Conservation (phyloP, 2,329 filamentous ascomycete species). For the Nemania serpens region DNA sequence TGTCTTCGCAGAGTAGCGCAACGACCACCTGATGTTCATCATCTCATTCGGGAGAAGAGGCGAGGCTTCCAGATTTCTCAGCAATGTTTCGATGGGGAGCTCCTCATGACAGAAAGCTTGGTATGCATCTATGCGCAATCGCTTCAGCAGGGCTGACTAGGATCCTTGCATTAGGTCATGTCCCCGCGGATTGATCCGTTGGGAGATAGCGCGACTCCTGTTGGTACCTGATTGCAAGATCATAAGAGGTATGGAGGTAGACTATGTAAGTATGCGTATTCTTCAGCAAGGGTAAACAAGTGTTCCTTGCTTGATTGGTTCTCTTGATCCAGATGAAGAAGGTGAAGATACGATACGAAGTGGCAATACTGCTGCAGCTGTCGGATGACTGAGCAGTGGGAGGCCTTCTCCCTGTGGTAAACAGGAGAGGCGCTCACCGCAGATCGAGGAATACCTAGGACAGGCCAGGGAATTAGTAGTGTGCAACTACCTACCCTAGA, state of each 20-base stretch:
- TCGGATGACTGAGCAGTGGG: not conserved
- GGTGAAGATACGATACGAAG: no score
- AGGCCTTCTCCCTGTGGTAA: not conserved
- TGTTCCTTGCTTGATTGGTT: not conserved
- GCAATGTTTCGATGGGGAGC: not conserved
- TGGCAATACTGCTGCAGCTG: not conserved
- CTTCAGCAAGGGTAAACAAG: not conserved
- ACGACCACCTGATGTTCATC: conserved; percentile 25
- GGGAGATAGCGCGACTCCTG: not conserved
- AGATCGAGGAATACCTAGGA: not conserved
- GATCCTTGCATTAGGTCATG: conserved; percentile 20
- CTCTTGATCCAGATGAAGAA: not conserved
- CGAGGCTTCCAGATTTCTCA: conserved; percentile 6
- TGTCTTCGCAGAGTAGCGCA: conserved; percentile 12
- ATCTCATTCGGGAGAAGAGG: conserved; percentile 21
- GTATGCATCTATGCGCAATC: conserved; percentile 9
- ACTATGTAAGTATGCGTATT: not conserved
- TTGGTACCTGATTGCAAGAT: no score
- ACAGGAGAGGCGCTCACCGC: not conserved
- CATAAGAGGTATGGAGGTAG: no score
- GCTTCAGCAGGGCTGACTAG: conserved; percentile 19
- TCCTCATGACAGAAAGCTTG: conserved; percentile 20
- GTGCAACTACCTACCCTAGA: no score
- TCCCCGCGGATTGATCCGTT: conserved; percentile 16
- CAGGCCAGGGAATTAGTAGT: not conserved